A percentile compares a stretch with the other conserved stretches of the same genome.
These are phyloP conservation scores for Nemophila menziesii DNA, from an alignment of 257 asterid species.

Conservation along the genomic window DNA sequence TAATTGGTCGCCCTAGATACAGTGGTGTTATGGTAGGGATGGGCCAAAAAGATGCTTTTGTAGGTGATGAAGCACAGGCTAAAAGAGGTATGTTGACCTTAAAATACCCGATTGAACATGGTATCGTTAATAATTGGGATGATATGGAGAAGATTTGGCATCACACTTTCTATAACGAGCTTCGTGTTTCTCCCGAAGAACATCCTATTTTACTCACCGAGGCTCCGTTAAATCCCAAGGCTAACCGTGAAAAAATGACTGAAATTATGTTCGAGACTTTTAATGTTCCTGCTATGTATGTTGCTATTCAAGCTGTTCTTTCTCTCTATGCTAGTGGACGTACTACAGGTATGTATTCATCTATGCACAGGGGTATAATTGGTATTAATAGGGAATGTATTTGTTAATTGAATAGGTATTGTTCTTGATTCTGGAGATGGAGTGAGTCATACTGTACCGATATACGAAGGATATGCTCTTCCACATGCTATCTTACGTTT, in stretches of 20 bases:
- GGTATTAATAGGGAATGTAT: too few relatives aligned
- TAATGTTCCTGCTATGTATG: slow-evolving; percentile 41
- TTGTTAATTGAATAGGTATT: slow-evolving; percentile 17
- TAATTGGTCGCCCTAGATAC: slow-evolving; percentile 34
- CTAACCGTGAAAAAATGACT: slow-evolving; percentile 38
- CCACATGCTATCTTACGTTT: slow-evolving; percentile 36
- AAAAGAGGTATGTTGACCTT: slow-evolving; percentile 36
- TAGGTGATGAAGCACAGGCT: slow-evolving; percentile 37
- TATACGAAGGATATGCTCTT: slow-evolving; percentile 33
- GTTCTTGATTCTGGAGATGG: slow-evolving; percentile 42
- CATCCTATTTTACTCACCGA: slow-evolving; percentile 38
- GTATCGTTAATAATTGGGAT: slow-evolving; percentile 42
- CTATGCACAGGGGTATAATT: too few relatives aligned
- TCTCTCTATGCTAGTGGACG: slow-evolving; percentile 44
- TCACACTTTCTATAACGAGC: slow-evolving; percentile 36
- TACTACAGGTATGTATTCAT: slow-evolving; percentile 31
- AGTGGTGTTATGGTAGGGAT: slow-evolving; percentile 40
- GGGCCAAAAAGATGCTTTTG: slow-evolving; percentile 41
- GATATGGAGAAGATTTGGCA: slow-evolving; percentile 51
- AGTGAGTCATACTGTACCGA: slow-evolving; percentile 34
- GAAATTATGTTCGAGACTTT: slow-evolving; percentile 42
- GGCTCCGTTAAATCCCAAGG: slow-evolving; percentile 40
- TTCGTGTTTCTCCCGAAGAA: slow-evolving; percentile 38
- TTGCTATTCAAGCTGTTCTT: slow-evolving; percentile 38
- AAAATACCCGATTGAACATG: slow-evolving; percentile 39